A percentile compares a stretch with the other conserved stretches of the same genome.
phyloP scores from a whole-genome alignment of 163 green algal genomes.

The Chloroidium sp. region DNA sequence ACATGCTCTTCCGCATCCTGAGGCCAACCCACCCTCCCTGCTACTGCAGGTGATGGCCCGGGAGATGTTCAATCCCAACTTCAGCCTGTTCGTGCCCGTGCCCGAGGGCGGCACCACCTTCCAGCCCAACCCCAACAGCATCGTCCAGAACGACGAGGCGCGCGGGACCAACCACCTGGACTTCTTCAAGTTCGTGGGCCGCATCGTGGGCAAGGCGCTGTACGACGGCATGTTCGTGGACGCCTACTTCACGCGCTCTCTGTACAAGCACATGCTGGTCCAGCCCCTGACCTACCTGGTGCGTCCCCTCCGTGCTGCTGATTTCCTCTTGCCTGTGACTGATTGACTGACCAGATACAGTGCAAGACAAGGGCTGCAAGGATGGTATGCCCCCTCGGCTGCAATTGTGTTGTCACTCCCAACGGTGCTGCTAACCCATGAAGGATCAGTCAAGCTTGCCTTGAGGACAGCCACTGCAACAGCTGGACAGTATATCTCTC shows the following conservation, averaged over 20 bases:
- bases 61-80: constrained; percentile 94
- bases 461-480: no score
- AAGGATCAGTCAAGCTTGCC: no score
- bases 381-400: no score
- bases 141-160: constrained; percentile 72
- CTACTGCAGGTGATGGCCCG: constrained; percentile 69
- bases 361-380: neutral
- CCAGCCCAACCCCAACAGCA: constrained; percentile 87
- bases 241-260: constrained; percentile 95
- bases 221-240: constrained; percentile 91
- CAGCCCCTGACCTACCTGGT: constrained; percentile 75
- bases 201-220: constrained; percentile 92
- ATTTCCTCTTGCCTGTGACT: neutral
- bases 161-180: constrained; percentile 82
- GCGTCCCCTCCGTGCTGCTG: neutral
- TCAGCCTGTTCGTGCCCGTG: constrained; percentile 80
- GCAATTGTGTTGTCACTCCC: no score
- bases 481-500: no score
- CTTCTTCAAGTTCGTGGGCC: constrained; percentile 92
- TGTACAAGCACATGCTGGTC: constrained; percentile 99
- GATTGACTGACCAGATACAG: neutral
- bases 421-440: no score
- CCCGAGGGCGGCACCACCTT: constrained; percentile 86
- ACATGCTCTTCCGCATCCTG: no score
- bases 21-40: neutral